Evolutionary conservation across 164 flowering plant species (phyloP).

Genomic region (Tetrastigma voinierianum): DNA sequence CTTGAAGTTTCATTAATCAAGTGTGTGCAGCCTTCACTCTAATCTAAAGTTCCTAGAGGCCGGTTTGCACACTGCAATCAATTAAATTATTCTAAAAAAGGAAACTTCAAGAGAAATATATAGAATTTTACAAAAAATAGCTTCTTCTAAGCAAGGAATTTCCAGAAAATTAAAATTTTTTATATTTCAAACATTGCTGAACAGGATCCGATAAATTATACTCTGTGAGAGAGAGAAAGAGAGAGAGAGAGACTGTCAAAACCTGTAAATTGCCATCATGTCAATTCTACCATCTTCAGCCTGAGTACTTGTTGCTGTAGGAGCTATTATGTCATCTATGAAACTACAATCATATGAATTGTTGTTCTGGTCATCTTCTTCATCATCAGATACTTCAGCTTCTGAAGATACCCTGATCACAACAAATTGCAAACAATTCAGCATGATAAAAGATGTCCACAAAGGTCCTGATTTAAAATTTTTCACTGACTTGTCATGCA

Average conservation of each 20-base stretch:
- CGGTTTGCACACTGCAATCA: too few species aligned
- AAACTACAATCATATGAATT: slow-evolving; percentile 69
- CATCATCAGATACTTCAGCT: slow-evolving; percentile 61
- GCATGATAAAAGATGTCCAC: neutral
- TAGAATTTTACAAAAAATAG: too few species aligned
- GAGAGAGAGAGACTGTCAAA: slow-evolving; percentile 13
- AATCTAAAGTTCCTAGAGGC: too few species aligned
- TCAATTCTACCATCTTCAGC: slow-evolving; percentile 46
- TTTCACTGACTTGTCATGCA: too few species aligned
- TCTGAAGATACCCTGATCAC: slow-evolving; percentile 76
- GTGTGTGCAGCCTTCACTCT: too few species aligned
- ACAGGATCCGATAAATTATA: neutral
- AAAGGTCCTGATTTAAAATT: too few species aligned
- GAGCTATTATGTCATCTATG: slow-evolving; percentile 69
- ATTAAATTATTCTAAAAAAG: too few species aligned
- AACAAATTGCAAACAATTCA: slow-evolving; percentile 9
- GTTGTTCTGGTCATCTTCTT: slow-evolving; percentile 48
- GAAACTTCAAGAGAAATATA: too few species aligned
- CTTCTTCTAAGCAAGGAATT: too few species aligned
- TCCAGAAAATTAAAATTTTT: too few species aligned
- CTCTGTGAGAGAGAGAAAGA: neutral
- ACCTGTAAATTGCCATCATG: slow-evolving; percentile 98
- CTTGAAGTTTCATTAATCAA: too few species aligned
- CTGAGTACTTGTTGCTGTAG: slow-evolving; percentile 45
- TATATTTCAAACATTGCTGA: too few species aligned